Evolutionary conservation across 306 rosid species (phyloP).

Genomic region (Echinosophora koreensis): DNA sequence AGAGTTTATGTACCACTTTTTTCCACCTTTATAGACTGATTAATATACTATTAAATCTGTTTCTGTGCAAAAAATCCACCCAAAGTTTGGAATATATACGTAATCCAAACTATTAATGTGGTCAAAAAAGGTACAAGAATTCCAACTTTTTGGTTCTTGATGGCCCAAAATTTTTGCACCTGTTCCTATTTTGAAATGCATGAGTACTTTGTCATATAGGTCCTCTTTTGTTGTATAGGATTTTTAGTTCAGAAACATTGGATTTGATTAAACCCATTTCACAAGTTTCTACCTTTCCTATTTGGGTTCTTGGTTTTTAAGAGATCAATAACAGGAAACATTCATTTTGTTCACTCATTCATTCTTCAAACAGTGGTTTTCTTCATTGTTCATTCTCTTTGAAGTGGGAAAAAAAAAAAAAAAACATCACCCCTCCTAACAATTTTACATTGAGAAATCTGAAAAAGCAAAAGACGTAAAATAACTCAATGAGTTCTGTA

Average conservation of each 20-base stretch:
- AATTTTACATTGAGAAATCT: conserved; percentile 37
- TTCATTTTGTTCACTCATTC: conserved; percentile 37
- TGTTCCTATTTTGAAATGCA: conserved; percentile 46
- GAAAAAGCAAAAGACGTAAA: conserved; percentile 20
- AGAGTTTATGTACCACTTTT: conserved; percentile 55
- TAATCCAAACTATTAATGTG: conserved; percentile 47
- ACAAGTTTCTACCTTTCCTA: conserved; percentile 30
- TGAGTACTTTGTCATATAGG: conserved; percentile 40
- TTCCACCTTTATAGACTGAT: background rate
- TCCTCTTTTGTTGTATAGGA: conserved; percentile 7
- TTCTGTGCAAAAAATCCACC: conserved; percentile 56
- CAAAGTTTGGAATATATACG: conserved; percentile 73
- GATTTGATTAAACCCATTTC: conserved; percentile 35
- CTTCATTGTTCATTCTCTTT: conserved; percentile 29
- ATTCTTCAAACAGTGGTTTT: conserved; percentile 30
- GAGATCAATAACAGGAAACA: conserved; percentile 18
- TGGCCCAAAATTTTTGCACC: conserved; percentile 36
- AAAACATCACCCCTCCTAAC: conserved; percentile 23
- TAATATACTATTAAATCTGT: conserved; percentile 50
- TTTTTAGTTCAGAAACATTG: conserved; percentile 18
- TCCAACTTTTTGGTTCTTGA: conserved; percentile 48
- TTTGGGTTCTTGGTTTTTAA: conserved; percentile 36
- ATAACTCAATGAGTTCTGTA: conserved; percentile 69
- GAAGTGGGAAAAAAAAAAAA: no score
- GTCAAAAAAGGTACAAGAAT: conserved; percentile 57